Evolutionary conservation across 495 filamentous ascomycete species (phyloP).

Genomic region (Podospora bellae-mahoneyi): DNA sequence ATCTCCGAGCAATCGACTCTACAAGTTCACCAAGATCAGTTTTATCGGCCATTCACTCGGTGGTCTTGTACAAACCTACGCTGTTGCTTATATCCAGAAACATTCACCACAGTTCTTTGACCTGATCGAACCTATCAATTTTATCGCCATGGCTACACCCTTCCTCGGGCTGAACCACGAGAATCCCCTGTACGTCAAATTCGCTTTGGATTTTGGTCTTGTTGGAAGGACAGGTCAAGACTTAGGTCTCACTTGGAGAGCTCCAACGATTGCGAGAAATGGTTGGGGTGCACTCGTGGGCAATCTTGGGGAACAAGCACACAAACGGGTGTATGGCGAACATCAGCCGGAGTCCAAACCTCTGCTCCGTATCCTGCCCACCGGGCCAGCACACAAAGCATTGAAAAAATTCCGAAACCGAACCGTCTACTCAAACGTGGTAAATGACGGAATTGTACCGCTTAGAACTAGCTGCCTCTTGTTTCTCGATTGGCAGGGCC

Average conservation of each 20-base stretch:
- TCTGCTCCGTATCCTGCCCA: constrained; percentile 82
- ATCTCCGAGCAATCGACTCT: constrained; percentile 52
- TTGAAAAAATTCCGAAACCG: constrained; percentile 84
- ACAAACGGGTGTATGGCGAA: constrained; percentile 61
- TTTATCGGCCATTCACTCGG: constrained; percentile 94
- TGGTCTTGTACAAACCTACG: constrained; percentile 88
- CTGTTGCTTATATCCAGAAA: constrained; percentile 95
- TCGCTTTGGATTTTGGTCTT: constrained; percentile 91
- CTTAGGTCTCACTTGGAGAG: constrained; percentile 88
- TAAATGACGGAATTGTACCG: constrained; percentile 97
- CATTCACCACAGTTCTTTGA: constrained; percentile 91
- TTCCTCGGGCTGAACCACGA: constrained; percentile 94
- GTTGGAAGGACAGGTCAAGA: constrained; percentile 95
- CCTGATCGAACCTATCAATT: constrained; percentile 83
- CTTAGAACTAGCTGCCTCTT: constrained; percentile 89
- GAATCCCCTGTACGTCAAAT: constrained; percentile 94
- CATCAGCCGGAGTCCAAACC: constrained; percentile 80
- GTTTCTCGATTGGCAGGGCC: constrained; percentile 95
- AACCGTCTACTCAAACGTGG: constrained; percentile 94
- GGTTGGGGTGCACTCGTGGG: constrained; percentile 86
- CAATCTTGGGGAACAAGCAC: constrained; percentile 63
- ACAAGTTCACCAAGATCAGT: constrained; percentile 90
- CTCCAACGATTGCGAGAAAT: constrained; percentile 75
- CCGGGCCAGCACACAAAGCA: constrained; percentile 85
- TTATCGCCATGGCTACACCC: constrained; percentile 85